These are phyloP conservation scores for Chlorella sp. DNA, from an alignment of 139 green algal genomes.

Conservation along the genomic window DNA sequence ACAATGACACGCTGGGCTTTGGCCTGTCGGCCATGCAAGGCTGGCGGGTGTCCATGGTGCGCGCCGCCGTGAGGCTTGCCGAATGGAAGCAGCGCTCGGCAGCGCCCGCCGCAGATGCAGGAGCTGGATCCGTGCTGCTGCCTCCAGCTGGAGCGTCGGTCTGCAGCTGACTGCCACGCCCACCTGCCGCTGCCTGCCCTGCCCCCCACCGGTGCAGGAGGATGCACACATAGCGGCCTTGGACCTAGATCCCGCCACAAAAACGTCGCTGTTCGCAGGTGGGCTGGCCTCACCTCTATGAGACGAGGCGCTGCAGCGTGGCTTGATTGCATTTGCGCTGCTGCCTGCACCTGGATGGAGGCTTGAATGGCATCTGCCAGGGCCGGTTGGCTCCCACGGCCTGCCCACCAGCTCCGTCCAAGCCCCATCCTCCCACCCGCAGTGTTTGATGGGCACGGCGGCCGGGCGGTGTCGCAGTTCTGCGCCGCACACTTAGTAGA, in stretches of 20 bases:
- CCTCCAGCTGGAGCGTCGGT: background rate
- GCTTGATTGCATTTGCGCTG: background rate
- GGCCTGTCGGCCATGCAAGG: conserved; percentile 55
- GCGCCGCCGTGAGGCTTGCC: background rate
- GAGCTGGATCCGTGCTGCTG: background rate
- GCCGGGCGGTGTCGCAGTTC: conserved; percentile 47
- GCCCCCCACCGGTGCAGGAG: conserved; percentile 29
- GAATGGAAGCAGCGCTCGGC: background rate
- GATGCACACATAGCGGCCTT: conserved; percentile 52
- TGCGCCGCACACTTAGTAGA: conserved; percentile 39
- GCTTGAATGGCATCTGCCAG: background rate
- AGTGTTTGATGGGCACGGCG: conserved; percentile 59
- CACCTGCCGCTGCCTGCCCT: background rate
- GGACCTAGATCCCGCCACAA: conserved; percentile 18
- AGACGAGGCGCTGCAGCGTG: background rate
- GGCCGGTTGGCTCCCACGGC: background rate
- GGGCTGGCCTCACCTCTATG: background rate
- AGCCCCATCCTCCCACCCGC: background rate
- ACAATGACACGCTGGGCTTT: conserved; percentile 37
- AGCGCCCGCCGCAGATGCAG: background rate
- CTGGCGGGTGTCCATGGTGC: conserved; percentile 55
- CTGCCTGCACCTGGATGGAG: background rate
- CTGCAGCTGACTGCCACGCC: background rate
- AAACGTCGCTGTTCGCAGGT: conserved; percentile 45
- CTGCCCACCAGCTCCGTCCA: too few relatives aligned